A percentile compares a stretch with the other conserved stretches of the same genome.
These are phyloP conservation scores for Cubamyces sp. DNA, from an alignment of 768 basidiomycete genomes.

Conservation along the genomic window DNA sequence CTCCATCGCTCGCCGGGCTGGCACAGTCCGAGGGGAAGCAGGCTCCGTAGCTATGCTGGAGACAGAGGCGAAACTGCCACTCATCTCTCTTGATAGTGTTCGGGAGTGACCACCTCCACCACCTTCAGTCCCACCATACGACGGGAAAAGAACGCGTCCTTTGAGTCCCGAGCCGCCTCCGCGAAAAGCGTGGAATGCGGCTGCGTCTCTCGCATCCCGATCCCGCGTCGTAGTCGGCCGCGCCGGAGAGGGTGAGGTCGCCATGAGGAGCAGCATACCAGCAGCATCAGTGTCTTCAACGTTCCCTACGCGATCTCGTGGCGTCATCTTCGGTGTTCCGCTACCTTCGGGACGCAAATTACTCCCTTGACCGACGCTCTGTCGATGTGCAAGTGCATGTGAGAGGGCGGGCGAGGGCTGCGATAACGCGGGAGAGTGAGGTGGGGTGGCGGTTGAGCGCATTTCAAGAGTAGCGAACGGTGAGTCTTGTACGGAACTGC, in stretches of 20 bases:
- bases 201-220: conserved; percentile 53
- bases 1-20: conserved; percentile 7
- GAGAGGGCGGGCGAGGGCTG: conserved; percentile 19
- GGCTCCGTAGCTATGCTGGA: conserved; percentile 36
- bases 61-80: conserved; percentile 49
- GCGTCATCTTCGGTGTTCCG: conserved; percentile 31
- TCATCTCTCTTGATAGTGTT: conserved; percentile 37
- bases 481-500: conserved; percentile 40
- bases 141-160: conserved; percentile 73
- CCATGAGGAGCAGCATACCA: conserved; percentile 83
- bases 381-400: conserved; percentile 26
- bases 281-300: conserved; percentile 74
- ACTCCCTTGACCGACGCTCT: conserved; percentile 16
- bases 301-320: conserved; percentile 20
- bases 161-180: conserved; percentile 54
- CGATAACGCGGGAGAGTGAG: conserved; percentile 28
- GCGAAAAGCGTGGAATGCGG: conserved; percentile 58
- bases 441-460: conserved; percentile 43
- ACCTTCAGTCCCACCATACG: conserved; percentile 28
- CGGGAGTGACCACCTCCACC: conserved; percentile 21
- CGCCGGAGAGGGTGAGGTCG: conserved; percentile 83
- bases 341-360: conserved; percentile 22
- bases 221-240: conserved; percentile 53
- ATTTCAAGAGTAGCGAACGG: conserved; percentile 37
- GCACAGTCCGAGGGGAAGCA: conserved; percentile 13